Percentiles rank a stretch among this genome's conserved stretches.
These are phyloP conservation scores for Nakazawaea molendinolei DNA, from an alignment of 805 yeast species.

Conservation along the genomic window DNA sequence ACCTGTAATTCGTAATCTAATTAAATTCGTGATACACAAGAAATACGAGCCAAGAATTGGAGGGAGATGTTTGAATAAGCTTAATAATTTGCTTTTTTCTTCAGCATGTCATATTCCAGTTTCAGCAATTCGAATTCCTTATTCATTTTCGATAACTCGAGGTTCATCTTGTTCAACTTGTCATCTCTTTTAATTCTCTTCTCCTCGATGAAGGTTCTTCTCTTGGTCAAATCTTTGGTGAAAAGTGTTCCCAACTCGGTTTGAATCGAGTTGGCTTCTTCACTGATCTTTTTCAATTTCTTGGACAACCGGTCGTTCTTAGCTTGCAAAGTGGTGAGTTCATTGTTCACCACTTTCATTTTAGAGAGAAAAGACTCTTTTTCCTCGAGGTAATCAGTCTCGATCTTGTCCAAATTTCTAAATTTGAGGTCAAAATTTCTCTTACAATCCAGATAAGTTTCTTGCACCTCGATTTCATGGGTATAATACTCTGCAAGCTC, in stretches of 20 bases:
- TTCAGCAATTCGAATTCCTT: constrained; percentile 7
- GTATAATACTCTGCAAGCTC: constrained; percentile 27
- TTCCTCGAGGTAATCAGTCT: constrained; percentile 21
- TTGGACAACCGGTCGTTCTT: constrained; percentile 27
- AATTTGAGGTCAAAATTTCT: constrained; percentile 29
- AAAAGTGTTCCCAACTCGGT: constrained; percentile 15
- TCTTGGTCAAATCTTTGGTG: constrained; percentile 13
- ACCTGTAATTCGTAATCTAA: no score
- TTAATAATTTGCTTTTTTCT: constrained; percentile 6
- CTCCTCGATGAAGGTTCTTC: constrained; percentile 4
- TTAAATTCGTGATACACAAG: no score
- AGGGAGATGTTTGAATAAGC: no score
- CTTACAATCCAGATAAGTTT: constrained; percentile 29
- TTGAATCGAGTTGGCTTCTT: constrained; percentile 14
- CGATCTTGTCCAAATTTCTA: constrained; percentile 25
- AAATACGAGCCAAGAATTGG: no score
- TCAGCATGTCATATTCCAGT: constrained; percentile 10
- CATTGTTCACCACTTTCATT: constrained; percentile 21
- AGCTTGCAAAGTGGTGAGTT: constrained; percentile 21
- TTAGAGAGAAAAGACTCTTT: constrained; percentile 18
- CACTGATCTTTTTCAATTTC: constrained; percentile 23
- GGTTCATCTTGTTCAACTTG: constrained; percentile 1
- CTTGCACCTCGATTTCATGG: constrained; percentile 32
- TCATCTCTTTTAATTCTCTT: constrained; percentile 1
- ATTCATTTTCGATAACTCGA: constrained; percentile 9